Base-by-base conservation (phyloP, 805 yeast genomes). In the Candida odintsovae region DNA sequence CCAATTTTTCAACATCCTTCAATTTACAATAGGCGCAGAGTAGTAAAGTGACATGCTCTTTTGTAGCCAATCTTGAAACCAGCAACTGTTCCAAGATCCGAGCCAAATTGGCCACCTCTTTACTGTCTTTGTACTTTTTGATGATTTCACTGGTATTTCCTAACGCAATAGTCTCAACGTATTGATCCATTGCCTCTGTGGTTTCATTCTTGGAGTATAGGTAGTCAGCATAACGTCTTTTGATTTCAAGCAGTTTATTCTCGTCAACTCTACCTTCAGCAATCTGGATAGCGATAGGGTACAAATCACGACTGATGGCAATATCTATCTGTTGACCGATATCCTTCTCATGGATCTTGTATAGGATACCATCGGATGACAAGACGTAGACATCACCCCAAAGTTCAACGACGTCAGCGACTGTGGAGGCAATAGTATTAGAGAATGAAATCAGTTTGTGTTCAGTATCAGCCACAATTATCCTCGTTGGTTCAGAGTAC, bases 1-100 rank as follows among this genome's bases (percentile, higher is more conserved):
- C 72, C 23, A 92, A 68, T 41, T 82, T 82, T 1, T 73, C 76
- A 3, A 71, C 73, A 49, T 75, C 75, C 50, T 83, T 86, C 55
- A 88, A 65, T 58, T 90, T 89, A 50, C 96, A 86, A 57, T 84
- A 82, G 42, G 92, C 81, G 50, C 92, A 84, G 22, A 90, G 64
- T 37, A 90, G 69, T 22, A 92, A 65, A 0, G 96, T 90, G 6
- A 89, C 75, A 62, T 92, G 97, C 58, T 90, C 95, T 26, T 78
- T 72, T n/a, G 78, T 77, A 0, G 96, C 82, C 13, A 74, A 53
- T 2, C 75, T 73, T 38, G 71, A 63, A 8, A 73, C 73, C 45
- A 85, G 70, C 52, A 90, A 69, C 12, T 75, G 75, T 61, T 80
- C 80, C 29, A 90, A 66, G 52, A 84, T 90, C 38, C 70, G 69